Conservation (phyloP, 306 rosid species). For the Cicer arietinum region DNA sequence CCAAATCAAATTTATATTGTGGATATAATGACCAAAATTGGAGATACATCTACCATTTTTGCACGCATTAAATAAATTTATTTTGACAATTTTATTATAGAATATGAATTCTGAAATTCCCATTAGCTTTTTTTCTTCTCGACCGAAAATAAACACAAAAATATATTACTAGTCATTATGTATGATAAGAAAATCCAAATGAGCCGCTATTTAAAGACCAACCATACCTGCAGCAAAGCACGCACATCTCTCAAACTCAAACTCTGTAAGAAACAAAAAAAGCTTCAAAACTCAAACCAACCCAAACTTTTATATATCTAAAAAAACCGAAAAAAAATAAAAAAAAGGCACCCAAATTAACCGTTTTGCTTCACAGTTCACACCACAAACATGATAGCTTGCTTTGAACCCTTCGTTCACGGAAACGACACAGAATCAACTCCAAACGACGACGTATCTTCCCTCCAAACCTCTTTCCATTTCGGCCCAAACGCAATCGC, state of each 20-base stretch:
- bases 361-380: neutral
- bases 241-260: constrained; percentile 15
- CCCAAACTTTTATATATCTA: neutral
- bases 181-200: constrained; percentile 40
- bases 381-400: constrained; percentile 72
- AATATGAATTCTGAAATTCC: neutral
- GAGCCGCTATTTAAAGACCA: constrained; percentile 49
- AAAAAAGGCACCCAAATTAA: neutral
- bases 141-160: constrained; percentile 20
- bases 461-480: constrained; percentile 51
- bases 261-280: neutral
- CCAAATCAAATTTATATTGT: too few species aligned
- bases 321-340: neutral
- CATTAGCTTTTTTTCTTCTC: neutral
- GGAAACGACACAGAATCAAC: constrained; percentile 73
- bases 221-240: constrained; percentile 34
- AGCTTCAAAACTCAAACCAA: constrained; percentile 17
- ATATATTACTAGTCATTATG: neutral
- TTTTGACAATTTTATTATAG: constrained; percentile 8
- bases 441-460: constrained; percentile 53
- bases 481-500: constrained; percentile 51
- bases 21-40: too few species aligned
- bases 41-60: too few species aligned
- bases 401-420: constrained; percentile 67
- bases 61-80: too few species aligned